phyloP scores from a whole-genome alignment of 192 early-diverging fungal genomes.

The Coemansia sp. region DNA sequence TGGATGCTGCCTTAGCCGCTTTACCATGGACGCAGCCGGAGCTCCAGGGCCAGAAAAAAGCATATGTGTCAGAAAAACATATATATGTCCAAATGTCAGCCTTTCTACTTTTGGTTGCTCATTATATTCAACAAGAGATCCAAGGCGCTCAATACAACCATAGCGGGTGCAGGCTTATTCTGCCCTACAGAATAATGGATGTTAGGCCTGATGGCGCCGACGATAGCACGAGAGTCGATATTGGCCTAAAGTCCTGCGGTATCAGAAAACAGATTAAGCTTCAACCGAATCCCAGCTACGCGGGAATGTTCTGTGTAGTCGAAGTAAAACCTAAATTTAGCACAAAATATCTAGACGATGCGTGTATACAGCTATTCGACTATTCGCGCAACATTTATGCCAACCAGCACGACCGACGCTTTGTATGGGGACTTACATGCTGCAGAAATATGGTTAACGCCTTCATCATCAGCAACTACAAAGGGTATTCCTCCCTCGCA shows the following conservation, averaged over 20 bases:
- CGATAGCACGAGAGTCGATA: not conserved
- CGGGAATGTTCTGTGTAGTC: not conserved
- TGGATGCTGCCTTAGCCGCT: too few relatives aligned
- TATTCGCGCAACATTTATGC: conserved; percentile 10
- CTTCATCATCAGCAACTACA: conserved; percentile 11
- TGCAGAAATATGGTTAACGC: conserved; percentile 1
- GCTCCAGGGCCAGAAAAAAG: not conserved
- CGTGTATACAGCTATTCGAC: conserved; percentile 4
- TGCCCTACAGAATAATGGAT: not conserved
- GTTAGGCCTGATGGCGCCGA: not conserved
- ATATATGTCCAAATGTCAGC: not conserved
- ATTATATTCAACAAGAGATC: not conserved
- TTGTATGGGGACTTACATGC: conserved; percentile 7
- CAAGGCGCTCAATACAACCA: not conserved
- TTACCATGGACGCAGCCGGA: not conserved
- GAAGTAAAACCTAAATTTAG: not conserved
- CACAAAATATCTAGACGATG: not conserved
- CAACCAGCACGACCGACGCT: conserved; percentile 11
- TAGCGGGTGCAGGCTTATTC: not conserved
- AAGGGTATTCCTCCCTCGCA: not conserved
- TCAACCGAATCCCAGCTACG: not conserved
- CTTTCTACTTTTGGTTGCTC: not conserved
- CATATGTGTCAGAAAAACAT: not conserved
- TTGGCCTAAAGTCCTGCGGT: not conserved
- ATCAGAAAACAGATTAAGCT: too few relatives aligned